These are phyloP conservation scores for Nakaseomyces kungkrabaensis DNA, from an alignment of 1,139 yeast genomes.

Conservation along the genomic window DNA sequence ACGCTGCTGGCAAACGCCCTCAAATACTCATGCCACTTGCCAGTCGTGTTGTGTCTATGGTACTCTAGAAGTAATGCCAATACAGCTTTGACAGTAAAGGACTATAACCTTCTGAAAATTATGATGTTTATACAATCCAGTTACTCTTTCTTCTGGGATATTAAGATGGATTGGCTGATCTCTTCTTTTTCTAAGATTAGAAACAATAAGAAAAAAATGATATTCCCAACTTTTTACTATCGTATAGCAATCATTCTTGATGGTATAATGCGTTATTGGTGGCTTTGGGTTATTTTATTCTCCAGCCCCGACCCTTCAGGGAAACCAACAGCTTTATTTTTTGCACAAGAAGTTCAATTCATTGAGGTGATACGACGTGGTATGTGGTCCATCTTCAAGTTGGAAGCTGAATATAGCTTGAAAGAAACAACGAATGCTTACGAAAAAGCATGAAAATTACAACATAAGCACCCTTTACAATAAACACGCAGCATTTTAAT, in stretches of 20 bases:
- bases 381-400: conserved; percentile 78
- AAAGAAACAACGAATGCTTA: background rate
- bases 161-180: conserved; percentile 80
- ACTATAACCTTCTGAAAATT: conserved; percentile 11
- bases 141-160: conserved; percentile 82
- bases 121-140: conserved; percentile 45
- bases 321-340: conserved; percentile 27
- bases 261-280: conserved; percentile 56
- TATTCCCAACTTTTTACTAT: conserved; percentile 34
- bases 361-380: conserved; percentile 76
- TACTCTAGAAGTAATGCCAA: conserved; percentile 15
- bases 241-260: conserved; percentile 49
- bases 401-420: conserved; percentile 58
- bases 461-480: too few species aligned
- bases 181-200: conserved; percentile 37
- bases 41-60: conserved; percentile 40
- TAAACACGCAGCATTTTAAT: too few species aligned
- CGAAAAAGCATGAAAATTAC: background rate
- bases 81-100: conserved; percentile 8
- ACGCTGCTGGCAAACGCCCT: conserved; percentile 58
- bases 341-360: conserved; percentile 51
- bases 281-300: conserved; percentile 46
- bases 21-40: conserved; percentile 67
- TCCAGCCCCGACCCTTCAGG: conserved; percentile 2
- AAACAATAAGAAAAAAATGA: conserved; percentile 19